Evolutionary conservation across 768 basidiomycete species (phyloP).

Genomic region (Tephrocybe sp.): DNA sequence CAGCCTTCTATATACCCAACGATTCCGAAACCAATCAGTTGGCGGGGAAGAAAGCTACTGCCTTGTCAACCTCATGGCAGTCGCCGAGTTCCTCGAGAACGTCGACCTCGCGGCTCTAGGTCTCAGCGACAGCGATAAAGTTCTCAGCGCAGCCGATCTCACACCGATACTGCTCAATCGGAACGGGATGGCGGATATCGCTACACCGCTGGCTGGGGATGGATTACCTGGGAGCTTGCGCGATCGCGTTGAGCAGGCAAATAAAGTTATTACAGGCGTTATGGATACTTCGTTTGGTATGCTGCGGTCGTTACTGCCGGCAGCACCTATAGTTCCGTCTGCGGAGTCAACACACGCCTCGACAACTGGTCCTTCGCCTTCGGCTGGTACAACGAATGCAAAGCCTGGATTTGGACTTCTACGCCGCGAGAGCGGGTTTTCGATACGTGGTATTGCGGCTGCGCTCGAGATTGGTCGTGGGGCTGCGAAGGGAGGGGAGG

Average conservation of each 20-base stretch:
- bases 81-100: conserved; percentile 93
- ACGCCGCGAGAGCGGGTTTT: conserved; percentile 76
- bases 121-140: conserved; percentile 57
- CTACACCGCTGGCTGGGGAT: conserved; percentile 31
- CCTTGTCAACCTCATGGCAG: conserved; percentile 91
- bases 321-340: conserved; percentile 21
- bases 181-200: conserved; percentile 45
- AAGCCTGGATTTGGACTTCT: conserved; percentile 66
- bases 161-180: conserved; percentile 77
- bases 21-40: conserved; percentile 54
- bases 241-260: conserved; percentile 75
- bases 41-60: conserved; percentile 92
- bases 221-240: conserved; percentile 45
- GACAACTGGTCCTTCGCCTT: not conserved
- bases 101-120: conserved; percentile 78
- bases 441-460: conserved; percentile 70
- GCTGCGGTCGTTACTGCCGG: conserved; percentile 72
- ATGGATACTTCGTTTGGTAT: conserved; percentile 91
- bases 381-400: conserved; percentile 32
- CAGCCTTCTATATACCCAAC: conserved; percentile 63
- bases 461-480: conserved; percentile 58
- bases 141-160: conserved; percentile 72
- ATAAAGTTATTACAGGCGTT: conserved; percentile 83
- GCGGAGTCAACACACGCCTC: not conserved
- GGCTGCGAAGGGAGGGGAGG: conserved; percentile 30